A percentile compares a stretch with the other conserved stretches of the same genome.
These are phyloP conservation scores for Bocquillonia castaneifolia DNA, from an alignment of 441 rosid genomes.

Conservation along the genomic window DNA sequence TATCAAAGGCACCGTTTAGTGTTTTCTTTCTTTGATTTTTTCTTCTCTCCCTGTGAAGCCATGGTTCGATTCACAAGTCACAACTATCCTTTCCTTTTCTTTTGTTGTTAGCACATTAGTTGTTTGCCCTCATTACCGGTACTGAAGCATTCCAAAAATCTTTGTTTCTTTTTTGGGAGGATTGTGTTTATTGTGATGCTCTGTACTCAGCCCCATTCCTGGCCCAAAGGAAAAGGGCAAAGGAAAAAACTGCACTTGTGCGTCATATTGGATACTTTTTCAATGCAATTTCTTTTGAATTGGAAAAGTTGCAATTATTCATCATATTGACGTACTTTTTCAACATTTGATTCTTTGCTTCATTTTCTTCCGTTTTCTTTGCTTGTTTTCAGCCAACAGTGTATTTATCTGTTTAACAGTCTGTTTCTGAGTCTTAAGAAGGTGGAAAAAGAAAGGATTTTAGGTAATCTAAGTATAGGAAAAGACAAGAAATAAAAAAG, in stretches of 20 bases:
- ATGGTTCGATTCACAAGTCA: background rate
- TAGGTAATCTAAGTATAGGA: too few species aligned
- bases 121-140: background rate
- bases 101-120: background rate
- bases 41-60: background rate
- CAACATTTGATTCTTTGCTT: background rate
- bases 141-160: background rate
- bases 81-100: background rate
- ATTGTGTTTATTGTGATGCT: background rate
- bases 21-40: background rate
- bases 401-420: too few species aligned
- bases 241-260: background rate
- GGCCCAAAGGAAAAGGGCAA: background rate
- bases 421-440: too few species aligned
- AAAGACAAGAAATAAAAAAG: too few species aligned
- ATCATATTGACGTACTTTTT: background rate
- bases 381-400: background rate
- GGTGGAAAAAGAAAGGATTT: too few species aligned
- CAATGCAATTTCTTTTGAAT: background rate
- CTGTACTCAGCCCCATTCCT: background rate
- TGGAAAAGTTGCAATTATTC: background rate
- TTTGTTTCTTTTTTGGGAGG: background rate
- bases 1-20: background rate
- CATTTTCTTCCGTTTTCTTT: constrained; percentile 2
- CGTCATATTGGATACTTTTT: too few species aligned